Base-by-base conservation (phyloP, 805 yeast genomes). In the Candida piceae region DNA sequence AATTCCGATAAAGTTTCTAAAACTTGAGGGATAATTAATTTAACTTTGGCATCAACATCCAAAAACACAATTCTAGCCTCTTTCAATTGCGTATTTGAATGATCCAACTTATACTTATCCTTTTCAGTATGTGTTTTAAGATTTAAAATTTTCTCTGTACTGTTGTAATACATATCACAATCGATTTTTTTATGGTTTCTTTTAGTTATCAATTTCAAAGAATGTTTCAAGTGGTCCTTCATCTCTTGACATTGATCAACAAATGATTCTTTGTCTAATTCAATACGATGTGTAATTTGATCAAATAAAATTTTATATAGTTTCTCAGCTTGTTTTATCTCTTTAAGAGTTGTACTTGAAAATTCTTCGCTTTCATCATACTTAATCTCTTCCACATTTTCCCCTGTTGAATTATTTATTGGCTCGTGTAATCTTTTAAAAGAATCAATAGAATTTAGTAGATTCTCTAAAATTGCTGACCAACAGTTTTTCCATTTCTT, bases 1-100 rank as follows among this genome's bases (percentile, higher is more conserved):
- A 73, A 74, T 45, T 75, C 81, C 24, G 74, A 73, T 31, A 74
- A 46, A 13, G 66, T 61, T 3, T 60, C 55, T 32, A 71, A 49
- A 4, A 66, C 62, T 44, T 72, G 74, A 1, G 81, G 81, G 6
- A 73, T 52, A 3, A 69, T 47, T 4, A 64, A 31, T 33, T 60
- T 62, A n/a, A 65, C 50, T 36, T 68, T 70, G 16, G 57, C 59
- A 44, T 70, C 68, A 15, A 69, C 44, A 16, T 63, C 63, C 12
- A 49, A 46, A 41, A 55, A 72, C 5, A 58, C 49, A 5, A 44
- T 41, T 17, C 56, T 56, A 9, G 58, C 50, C 16, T 57, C 61
- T n/a, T 56, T 55, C 22, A 65, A 31, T 17, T 62, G 51, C 1
- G 40, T 38, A 36, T 65, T 66, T 9, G 61, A 50, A 1, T 46